Evolutionary conservation across 2,329 filamentous ascomycete genomes (phyloP), one percentile per base, ranked within the genome.

Genomic region (Trichocomaceae sp.): DNA sequence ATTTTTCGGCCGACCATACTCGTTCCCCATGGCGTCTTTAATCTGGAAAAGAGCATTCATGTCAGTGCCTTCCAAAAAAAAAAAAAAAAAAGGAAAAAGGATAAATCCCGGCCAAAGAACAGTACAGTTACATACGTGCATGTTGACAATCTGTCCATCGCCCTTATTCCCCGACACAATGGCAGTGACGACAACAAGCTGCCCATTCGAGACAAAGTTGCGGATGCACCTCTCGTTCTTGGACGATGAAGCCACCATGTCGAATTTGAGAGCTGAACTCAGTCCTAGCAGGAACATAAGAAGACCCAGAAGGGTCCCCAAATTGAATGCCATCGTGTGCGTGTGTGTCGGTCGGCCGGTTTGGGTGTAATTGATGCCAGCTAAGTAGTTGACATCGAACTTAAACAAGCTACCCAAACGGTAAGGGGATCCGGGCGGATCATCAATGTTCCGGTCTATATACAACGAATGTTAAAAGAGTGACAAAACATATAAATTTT

Each of bases 171-270:
- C 93, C 69, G 86, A 83, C 55, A 96, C 81, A 57, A 84, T 96
- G 54, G 91, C 88, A 55, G 92, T 97, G 52, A 99, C 92, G 33
- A 97, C 92, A 42, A 99, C 93, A 61, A 99, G 78, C 61, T 93
- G 95, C 69, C 96, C 90, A 74, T 84, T 87, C 58, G 83, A 82
- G 62, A 96, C 91, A 72, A 96, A 99, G 78, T 99, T 99, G 71
- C 92, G 84, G 72, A 99, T 88, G 77, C 93, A 99, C 77, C 92
- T 83, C 76, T 92, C 87, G 46, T 72, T 72, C 59, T 78, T 77
- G 64, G 86, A 83, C 70, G 81, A 79, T 58, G 82, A 78, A 45
- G 90, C 89, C 65, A 83, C 75, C 58, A 99, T 83, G 67, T 99
- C 93, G 80, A 99, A 96, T 78, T 95, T 96, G 66, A 99, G 84